Conservation (phyloP, 139 green algal species). For the Tetratostichococcus sp. region DNA sequence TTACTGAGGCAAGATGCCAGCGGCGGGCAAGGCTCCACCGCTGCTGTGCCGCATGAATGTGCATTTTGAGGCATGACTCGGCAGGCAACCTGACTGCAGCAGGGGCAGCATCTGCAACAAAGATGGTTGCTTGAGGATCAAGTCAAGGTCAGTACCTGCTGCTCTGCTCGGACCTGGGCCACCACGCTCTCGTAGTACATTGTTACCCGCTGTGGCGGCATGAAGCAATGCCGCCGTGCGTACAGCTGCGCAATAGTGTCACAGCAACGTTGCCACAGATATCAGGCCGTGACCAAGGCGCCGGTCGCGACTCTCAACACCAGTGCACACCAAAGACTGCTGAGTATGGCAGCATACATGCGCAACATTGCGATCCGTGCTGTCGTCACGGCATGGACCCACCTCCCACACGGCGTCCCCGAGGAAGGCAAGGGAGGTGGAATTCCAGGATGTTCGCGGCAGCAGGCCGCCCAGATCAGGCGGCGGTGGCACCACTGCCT, state of each 20-base stretch:
- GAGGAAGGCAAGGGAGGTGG: conserved; percentile 45
- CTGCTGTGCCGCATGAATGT: too few relatives aligned
- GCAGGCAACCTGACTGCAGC: too few relatives aligned
- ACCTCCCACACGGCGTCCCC: conserved; percentile 59
- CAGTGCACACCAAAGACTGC: too few relatives aligned
- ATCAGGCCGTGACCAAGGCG: too few relatives aligned
- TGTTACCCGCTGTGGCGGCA: conserved; percentile 27
- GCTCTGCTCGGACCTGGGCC: conserved; percentile 46
- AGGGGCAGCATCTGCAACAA: too few relatives aligned
- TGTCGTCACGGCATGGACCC: too few relatives aligned
- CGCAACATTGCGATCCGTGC: neutral
- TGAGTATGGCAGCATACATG: neutral
- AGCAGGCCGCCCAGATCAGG: conserved; percentile 33
- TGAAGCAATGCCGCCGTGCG: conserved; percentile 39
- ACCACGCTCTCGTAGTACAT: conserved; percentile 41
- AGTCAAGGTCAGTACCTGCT: conserved; percentile 37
- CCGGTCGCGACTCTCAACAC: too few relatives aligned
- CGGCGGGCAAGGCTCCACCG: too few relatives aligned
- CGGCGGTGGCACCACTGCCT: conserved; percentile 14
- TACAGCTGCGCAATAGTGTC: conserved; percentile 44
- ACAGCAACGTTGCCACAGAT: too few relatives aligned
- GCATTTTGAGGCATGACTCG: too few relatives aligned
- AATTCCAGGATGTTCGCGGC: conserved; percentile 36
- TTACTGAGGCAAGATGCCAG: too few relatives aligned
- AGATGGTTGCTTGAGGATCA: too few relatives aligned